Evolutionary conservation across 2,329 filamentous ascomycete species (phyloP).

Genomic region (Stachybotrys chlorohalonatus): DNA sequence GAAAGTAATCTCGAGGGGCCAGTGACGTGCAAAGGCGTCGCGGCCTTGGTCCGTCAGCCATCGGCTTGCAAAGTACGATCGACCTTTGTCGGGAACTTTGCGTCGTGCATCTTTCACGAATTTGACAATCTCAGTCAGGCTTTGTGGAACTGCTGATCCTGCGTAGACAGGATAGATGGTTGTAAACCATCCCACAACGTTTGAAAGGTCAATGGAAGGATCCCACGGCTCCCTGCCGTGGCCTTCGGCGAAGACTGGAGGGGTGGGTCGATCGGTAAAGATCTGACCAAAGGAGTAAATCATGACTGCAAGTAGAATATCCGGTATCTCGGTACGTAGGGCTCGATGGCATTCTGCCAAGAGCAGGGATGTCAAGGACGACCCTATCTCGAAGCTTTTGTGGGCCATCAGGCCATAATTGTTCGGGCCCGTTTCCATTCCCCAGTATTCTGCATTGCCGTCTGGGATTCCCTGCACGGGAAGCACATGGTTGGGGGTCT

Average conservation of each 20-base stretch:
- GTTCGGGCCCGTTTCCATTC: constrained; percentile 9
- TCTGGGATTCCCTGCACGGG: constrained; percentile 5
- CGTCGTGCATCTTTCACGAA: constrained; percentile 8
- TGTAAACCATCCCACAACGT: constrained; percentile 30
- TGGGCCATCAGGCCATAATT: constrained; percentile 10
- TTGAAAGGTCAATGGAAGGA: constrained; percentile 15
- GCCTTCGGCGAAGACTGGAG: constrained; percentile 22
- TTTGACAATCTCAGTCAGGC: constrained; percentile 4
- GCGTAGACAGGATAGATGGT: constrained; percentile 20
- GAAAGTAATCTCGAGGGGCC: constrained; percentile 15
- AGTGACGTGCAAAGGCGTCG: constrained; percentile 6
- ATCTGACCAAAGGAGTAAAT: constrained; percentile 14
- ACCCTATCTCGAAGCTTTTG: constrained; percentile 8
- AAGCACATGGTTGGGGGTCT: constrained; percentile 13
- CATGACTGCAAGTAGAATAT: constrained; percentile 23
- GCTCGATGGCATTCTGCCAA: constrained; percentile 11
- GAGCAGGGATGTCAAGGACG: constrained; percentile 7
- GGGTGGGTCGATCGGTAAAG: constrained; percentile 17
- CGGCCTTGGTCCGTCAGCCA: constrained; percentile 3
- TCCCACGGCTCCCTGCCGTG: constrained; percentile 26
- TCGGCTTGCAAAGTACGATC: constrained; percentile 3
- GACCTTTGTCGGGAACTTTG: background rate
- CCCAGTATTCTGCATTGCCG: constrained; percentile 16
- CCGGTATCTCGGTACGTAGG: constrained; percentile 21
- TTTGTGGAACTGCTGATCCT: background rate